These are phyloP conservation scores for Juncus inflexus DNA, from an alignment of 176 grass and related monocot genomes.

Conservation along the genomic window DNA sequence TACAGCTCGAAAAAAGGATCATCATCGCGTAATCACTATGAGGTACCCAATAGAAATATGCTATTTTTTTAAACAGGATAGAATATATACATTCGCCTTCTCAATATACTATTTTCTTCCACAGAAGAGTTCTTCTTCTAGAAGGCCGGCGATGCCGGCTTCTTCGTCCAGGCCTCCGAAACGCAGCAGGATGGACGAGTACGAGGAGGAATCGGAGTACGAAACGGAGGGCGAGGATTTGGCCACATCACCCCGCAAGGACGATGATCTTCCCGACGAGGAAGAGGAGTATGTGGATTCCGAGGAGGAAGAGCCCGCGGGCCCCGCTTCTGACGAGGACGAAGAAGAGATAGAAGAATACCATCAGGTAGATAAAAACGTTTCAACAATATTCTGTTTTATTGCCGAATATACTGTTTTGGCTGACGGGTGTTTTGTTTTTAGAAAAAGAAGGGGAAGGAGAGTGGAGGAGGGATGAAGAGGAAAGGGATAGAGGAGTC, in stretches of 20 bases:
- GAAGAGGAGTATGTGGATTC: conserved; percentile 92
- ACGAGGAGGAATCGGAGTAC: conserved; percentile 84
- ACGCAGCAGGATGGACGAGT: conserved; percentile 48
- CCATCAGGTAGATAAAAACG: conserved; percentile 31
- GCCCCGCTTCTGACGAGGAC: conserved; percentile 46
- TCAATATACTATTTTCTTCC: conserved; percentile 6
- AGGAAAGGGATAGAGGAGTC: conserved; percentile 61
- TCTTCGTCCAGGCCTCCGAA: conserved; percentile 31
- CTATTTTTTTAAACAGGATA: too few relatives aligned
- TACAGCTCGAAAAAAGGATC: conserved; percentile 54
- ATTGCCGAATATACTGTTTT: not conserved
- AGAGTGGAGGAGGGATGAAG: conserved; percentile 44
- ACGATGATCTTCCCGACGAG: conserved; percentile 57
- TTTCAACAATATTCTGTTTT: too few relatives aligned
- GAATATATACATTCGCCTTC: too few relatives aligned
- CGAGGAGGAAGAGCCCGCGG: conserved; percentile 58
- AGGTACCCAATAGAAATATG: not conserved
- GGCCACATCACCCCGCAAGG: conserved; percentile 62
- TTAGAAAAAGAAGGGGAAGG: conserved; percentile 45
- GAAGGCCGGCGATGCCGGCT: conserved; percentile 48
- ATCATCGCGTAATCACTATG: conserved; percentile 53
- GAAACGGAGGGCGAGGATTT: conserved; percentile 91
- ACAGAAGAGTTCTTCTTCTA: conserved; percentile 52
- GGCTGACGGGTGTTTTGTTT: not conserved
- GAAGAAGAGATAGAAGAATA: conserved; percentile 38